Percentiles rank a stretch among this genome's conserved stretches.
These are phyloP conservation scores for Ensete ventricosum DNA, from an alignment of 176 grass and related monocot species.

Conservation along the genomic window DNA sequence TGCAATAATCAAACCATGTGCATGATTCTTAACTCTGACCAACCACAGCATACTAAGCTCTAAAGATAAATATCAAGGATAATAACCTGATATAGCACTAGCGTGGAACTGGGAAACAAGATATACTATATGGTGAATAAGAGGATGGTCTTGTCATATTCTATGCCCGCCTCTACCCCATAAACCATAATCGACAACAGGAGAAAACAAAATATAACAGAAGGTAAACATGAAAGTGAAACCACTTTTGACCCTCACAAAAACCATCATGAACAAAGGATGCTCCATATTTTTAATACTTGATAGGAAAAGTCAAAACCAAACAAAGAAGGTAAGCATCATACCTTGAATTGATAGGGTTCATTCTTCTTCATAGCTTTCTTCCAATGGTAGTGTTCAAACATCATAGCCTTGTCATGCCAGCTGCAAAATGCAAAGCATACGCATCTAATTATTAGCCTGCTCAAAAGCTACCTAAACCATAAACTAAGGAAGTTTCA, in stretches of 20 bases:
- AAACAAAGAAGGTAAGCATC: background rate
- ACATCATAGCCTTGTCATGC: constrained; percentile 32
- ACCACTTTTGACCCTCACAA: background rate
- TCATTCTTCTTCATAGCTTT: constrained; percentile 31
- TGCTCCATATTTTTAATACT: no score
- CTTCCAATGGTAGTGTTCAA: constrained; percentile 41
- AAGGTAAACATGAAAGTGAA: no score
- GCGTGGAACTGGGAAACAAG: no score
- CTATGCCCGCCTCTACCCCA: no score
- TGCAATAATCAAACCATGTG: background rate
- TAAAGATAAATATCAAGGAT: no score
- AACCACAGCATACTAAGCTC: no score
- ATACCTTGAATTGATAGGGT: constrained; percentile 7
- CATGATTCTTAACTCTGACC: background rate
- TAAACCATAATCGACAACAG: no score
- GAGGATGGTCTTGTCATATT: no score
- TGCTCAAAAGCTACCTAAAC: background rate
- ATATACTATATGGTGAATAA: no score
- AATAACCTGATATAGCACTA: no score
- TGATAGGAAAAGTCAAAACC: background rate
- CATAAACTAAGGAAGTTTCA: background rate
- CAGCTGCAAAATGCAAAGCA: constrained; percentile 19
- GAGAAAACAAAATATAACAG: no score
- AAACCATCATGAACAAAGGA: background rate
- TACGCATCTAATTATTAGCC: background rate